Evolutionary conservation across 495 filamentous ascomycete genomes (phyloP), one percentile per base, ranked within the genome.

Genomic region (Penicillium turbatum): DNA sequence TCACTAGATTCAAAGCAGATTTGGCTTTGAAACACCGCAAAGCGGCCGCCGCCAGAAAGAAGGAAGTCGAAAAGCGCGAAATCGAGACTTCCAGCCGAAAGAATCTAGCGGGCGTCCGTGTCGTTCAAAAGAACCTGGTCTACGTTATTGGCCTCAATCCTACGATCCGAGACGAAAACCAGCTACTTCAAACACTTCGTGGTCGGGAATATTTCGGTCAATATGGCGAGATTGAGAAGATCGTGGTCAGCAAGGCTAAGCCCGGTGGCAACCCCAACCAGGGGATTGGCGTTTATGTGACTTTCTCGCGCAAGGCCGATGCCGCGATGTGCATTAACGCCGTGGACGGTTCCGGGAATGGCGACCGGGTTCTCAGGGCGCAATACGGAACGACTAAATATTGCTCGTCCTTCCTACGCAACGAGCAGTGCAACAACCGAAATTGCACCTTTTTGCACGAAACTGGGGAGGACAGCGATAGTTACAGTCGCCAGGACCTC

Each of bases 341-440:
- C 30, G 93, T 99, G 2, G 89, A 99, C 67, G 89, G 90, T 10
- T 95, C 91, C 13, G 80, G 84, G 48, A 99, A 99, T 66, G 88
- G 89, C 8, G 93, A 96, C 52, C 75, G 93, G 48, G 79, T 87
- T 29, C 72, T 99, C 26, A 81, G 92, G 63, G 95, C 95, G 5
- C 95, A 97, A 69, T 88, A 95, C 48, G 95, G 95, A 17, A 99
- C 95, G 7, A 99, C 95, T 2, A 99, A 99, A 68, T 99, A 99
- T 67, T 99, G 93, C 71, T 97, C 93, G 1, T 93, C 93, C 8
- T 99, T 92, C 77, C 79, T 99, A 21, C 85, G 95, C 17, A 88
- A 90, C 48, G 93, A 99, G 65, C 84, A 82, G 52, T 99, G 93
- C 71, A 88, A 85, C 31, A 99, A 99, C 60, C 82, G 90, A 47